Percentiles rank a stretch among this genome's conserved stretches.
Conservation (phyloP, 306 rosid genomes). For the Trifolium subterraneum region DNA sequence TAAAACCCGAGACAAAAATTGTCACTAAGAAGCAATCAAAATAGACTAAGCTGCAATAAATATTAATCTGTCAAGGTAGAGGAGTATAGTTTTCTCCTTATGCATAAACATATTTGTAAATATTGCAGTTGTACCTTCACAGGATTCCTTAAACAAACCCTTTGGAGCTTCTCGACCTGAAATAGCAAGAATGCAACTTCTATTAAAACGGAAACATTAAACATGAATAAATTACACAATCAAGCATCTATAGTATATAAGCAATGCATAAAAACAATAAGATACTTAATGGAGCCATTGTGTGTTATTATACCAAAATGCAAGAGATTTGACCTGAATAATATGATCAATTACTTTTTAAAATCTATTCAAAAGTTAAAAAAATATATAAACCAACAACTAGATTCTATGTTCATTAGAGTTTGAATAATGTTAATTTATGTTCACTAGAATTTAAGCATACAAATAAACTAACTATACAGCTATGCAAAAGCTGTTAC, state of each 20-base stretch:
- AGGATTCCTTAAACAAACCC: conserved; percentile 87
- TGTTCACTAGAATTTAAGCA: not conserved
- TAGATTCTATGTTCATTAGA: conserved; percentile 1
- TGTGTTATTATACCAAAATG: not conserved
- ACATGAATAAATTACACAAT: conserved; percentile 11
- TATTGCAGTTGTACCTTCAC: conserved; percentile 69
- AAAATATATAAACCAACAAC: conserved; percentile 4
- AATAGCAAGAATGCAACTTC: conserved; percentile 39
- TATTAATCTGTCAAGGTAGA: not conserved
- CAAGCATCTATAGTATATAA: conserved; percentile 32
- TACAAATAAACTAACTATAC: not conserved
- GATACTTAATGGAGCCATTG: conserved; percentile 20
- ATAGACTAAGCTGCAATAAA: not conserved
- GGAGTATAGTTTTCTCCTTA: not conserved
- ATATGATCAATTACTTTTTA: not conserved
- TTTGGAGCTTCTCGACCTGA: conserved; percentile 91
- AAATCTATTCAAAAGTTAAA: conserved; percentile 5
- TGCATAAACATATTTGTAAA: not conserved
- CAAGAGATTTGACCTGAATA: conserved; percentile 19
- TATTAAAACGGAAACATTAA: conserved; percentile 34
- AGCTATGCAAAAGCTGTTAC: not conserved
- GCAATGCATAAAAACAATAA: not conserved
- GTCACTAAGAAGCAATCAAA: not conserved
- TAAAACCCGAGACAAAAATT: not conserved
- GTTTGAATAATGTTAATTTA: not conserved